Base-by-base conservation (phyloP, 345 rosid species). In the Mercurialis annua region DNA sequence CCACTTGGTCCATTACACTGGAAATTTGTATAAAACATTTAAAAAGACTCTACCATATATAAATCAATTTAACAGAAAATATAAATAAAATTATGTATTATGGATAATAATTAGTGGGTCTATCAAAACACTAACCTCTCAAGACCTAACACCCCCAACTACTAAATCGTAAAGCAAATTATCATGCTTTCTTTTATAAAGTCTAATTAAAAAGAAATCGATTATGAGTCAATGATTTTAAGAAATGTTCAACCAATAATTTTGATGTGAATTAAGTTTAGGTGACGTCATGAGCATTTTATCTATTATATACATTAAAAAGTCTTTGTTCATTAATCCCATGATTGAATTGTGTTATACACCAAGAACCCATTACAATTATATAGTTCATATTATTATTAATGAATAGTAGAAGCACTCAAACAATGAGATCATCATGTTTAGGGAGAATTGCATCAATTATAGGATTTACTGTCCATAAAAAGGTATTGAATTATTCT, bases 21-120 rank as follows among this genome's bases (percentile, higher is more conserved):
- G 81, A 50, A 11, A 53, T 70, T 64, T 36, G 53, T 12, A 4
- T 17, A 62, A 58, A 70, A 56, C 20, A 59, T 12, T 51, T 77
- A 81, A 58, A 55, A 59, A 56, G 75, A 74, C 75, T 31, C 44
- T 65, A 27, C 77, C 79, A 77, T 62, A n/a, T 64, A 20, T 48
- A 52, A 68, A 59, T 53, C 36, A 42, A 57, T 38, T 33, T 40
- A 68, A 47, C 42, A 16, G 62, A 69, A 53, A 12, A 43, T 10
- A 10, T 9, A 50, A 60, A 3, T 14, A 24, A 55, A 4, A 27
- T 20, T 17, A 58, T 55, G 47, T 57, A 48, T 53, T 18, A 36
- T 70, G 62, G 71, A 31, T 7, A 64, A 53, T 65, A 38, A 18
- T 65, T 43, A 42, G 59, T 44, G 71, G 57, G 65, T 53, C 62